Evolutionary conservation across 2,329 filamentous ascomycete species (phyloP), one percentile per base, ranked within the genome.

Genomic region (Pestalotiopsis sp.): DNA sequence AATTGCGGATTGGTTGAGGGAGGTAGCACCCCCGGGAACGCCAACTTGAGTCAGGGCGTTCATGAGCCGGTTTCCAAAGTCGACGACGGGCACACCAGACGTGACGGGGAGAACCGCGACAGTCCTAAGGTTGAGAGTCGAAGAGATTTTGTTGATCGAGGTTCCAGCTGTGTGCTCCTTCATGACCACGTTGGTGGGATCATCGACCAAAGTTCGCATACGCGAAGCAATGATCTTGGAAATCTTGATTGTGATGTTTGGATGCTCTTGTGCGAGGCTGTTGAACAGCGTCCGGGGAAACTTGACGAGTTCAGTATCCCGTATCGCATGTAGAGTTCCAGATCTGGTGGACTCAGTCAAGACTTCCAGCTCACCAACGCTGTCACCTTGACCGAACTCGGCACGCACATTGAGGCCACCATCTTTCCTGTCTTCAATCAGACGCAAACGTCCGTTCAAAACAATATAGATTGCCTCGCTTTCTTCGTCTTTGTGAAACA

Each of bases 391-490:
- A 4, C 96, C 96, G 76, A 92, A 98, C 79, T 99, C 97, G 13
- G 94, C 95, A 65, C 94, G 89, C 13, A 97, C 94, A 61, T 91
- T 92, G 82, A 97, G 92, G 2, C 92, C 92, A 0, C 94, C 94
- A 71, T 93, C 92, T 61, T 92, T 90, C 14, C 90, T 90, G 74
- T 98, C 95, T 70, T 94, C 88, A 0, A 99, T 92, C 0, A 95
- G 88, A 67, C 97, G 89, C 20, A 99, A 82, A 17, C 96, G 92
- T 11, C 96, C 96, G 74, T 99, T 99, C 17, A 99, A 87, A 1
- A 99, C 96, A 70, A 99, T 95, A 76, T 98, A 99, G 56, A 99
- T 99, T 1, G 97, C 95, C 79, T 99, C 96, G 75, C 96, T 99
- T 73, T 98, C 96, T 73, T 99, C 95, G 2, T 91, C 91, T 79